phyloP scores from a whole-genome alignment of 2,329 filamentous ascomycete genomes.

The Trichoderma breve region DNA sequence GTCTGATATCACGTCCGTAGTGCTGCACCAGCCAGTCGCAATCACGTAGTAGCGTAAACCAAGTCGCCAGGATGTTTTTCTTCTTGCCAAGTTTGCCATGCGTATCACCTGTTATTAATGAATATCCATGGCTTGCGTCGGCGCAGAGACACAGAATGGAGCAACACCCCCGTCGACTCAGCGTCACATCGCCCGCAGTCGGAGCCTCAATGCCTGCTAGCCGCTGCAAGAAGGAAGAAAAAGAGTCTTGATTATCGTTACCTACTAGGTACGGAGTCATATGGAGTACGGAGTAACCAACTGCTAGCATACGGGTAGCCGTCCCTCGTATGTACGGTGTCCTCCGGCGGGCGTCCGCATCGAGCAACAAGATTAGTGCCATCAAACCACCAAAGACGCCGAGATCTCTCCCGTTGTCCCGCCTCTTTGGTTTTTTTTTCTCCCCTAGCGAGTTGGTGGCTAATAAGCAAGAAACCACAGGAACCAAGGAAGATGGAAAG shows the following conservation, averaged over 20 bases:
- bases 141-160: constrained; percentile 9
- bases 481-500: neutral
- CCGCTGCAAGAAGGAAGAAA: neutral
- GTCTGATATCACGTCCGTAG: neutral
- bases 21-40: neutral
- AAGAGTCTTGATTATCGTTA: neutral
- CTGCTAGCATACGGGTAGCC: neutral
- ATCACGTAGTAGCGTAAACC: neutral
- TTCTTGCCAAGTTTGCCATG: neutral
- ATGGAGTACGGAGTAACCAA: neutral
- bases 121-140: constrained; percentile 6
- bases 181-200: constrained; percentile 14
- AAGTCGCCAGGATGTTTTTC: neutral
- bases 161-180: constrained; percentile 1
- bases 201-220: neutral
- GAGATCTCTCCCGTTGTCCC: constrained; percentile 1
- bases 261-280: neutral
- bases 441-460: neutral
- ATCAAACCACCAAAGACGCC: constrained; percentile 4
- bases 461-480: neutral
- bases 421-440: neutral
- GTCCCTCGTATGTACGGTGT: neutral
- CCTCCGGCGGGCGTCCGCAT: neutral
- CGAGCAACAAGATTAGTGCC: neutral
- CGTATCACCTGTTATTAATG: constrained; percentile 3